Base-by-base conservation (phyloP, 169 alveolate species). In the Babesia bovis region DNA sequence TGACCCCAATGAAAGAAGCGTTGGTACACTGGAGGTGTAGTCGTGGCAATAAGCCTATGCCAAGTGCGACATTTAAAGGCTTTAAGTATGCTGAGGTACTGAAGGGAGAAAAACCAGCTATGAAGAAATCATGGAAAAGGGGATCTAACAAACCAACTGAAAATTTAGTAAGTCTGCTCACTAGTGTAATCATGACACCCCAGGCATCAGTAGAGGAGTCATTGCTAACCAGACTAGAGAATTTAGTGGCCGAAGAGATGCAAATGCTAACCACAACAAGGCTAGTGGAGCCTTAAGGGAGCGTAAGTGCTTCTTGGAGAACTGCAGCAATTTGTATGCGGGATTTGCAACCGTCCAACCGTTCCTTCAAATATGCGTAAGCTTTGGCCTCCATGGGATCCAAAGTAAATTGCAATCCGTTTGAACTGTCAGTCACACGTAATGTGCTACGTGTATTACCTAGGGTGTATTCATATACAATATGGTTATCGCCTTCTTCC, bases 201-300 rank as follows among this genome's bases (percentile, higher is more conserved):
- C 56, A 67, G 68, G 66, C 35, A 15, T 30, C 28, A 17, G 82
- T 60, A 17, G 82, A 71, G 65, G 70, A 63, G 61, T 51, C 82
- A 23, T 65, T 71, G 56, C 75, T 71, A 17, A 7, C 59, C 32
- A 71, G 82, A 17, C 63, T 71, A 28, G 82, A 71, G 23, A 41
- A 44, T 50, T 74, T 71, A n/a, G 73, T 71, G 21, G 63, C 63
- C 17, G 69, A 71, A 47, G 82, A 71, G 23, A 71, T 71, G 82
- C 57, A 71, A 1, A 71, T 71, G 73, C 63, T 71, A 2, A 58
- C 61, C 10, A 23, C 78, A 1, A 30, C 55, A 19, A 57, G 53
- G 25, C 3, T 0, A 15, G 35, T 35, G 32, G 13, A 44, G 13
- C 17, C 53, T 56, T 55, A 56, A 51, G 68, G 66, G 50, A 67